Evolutionary conservation across 2,329 filamentous ascomycete species (phyloP), one percentile per base, ranked within the genome.

Genomic region (Talaromyces amestolkiae): DNA sequence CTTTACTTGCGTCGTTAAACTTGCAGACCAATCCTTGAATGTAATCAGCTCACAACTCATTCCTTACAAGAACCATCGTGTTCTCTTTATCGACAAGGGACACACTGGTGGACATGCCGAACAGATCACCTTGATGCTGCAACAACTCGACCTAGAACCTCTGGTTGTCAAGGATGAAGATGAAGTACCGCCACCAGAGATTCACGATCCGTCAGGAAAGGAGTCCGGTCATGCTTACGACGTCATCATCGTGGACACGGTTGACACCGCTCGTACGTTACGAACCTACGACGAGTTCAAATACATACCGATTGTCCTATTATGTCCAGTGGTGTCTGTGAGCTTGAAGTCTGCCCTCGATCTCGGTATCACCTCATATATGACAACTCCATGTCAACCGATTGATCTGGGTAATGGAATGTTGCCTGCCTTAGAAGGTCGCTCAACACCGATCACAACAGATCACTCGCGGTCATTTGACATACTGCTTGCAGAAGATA

Each of bases 401-500:
- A 95, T 97, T 68, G 93, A 97, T 75, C 82, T 97, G 64, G 93
- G 92, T 69, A 97, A 97, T 73, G 93, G 93, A 69, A 92, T 97
- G 84, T 90, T 97, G 17, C 93, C 93, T 3, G 93, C 93, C 3
- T 83, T 97, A 24, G 93, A 97, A 78, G 96, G 95, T 73, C 85
- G 93, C 64, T 91, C 93, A 15, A 93, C 92, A n/a, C 92, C 92
- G 3, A 90, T 91, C 3, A 86, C 95, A 61, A 91, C 92, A 3
- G 93, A 97, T 74, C 93, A 96, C 75, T 95, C 92, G 10, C 93
- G 92, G 74, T 96, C 93, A 0, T 93, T 97, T 75, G 91, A 96
- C 75, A 95, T 97, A 70, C 82, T 97, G 41, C 84, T 97, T 65
- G 93, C 93, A 17, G 93, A 97, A 79, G 93, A 97, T 80, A 97